Conservation (phyloP, 495 filamentous ascomycete species). For the Lasiosphaeria miniovina region DNA sequence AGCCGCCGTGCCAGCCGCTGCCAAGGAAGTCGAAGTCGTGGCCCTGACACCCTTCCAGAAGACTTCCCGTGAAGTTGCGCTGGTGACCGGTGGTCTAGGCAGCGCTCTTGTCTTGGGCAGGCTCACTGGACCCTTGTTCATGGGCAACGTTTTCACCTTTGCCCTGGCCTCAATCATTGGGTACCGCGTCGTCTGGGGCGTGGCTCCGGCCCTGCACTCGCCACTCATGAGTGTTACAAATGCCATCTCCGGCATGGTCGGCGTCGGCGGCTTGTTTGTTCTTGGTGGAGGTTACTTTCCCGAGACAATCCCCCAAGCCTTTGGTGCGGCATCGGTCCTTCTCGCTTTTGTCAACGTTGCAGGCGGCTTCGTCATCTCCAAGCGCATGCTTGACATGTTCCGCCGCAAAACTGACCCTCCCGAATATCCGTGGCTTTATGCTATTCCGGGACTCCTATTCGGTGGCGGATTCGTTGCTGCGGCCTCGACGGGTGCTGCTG, state of each 20-base stretch:
- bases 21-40: slow-evolving; percentile 55
- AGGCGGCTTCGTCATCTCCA: slow-evolving; percentile 80
- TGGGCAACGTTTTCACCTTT: slow-evolving; percentile 78
- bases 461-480: slow-evolving; percentile 73
- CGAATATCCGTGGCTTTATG: slow-evolving; percentile 82
- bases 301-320: slow-evolving; percentile 67
- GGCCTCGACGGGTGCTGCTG: slow-evolving; percentile 71
- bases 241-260: slow-evolving; percentile 84
- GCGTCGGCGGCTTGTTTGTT: slow-evolving; percentile 77
- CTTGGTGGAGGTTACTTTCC: slow-evolving; percentile 73
- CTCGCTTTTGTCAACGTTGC: slow-evolving; percentile 79
- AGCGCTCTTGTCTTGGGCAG: slow-evolving; percentile 70
- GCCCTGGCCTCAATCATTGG: slow-evolving; percentile 74
- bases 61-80: slow-evolving; percentile 63
- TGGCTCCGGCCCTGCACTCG: slow-evolving; percentile 71
- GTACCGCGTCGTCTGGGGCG: slow-evolving; percentile 79
- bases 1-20: slow-evolving; percentile 45
- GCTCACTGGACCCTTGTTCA: slow-evolving; percentile 71
- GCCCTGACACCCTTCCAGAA: slow-evolving; percentile 77
- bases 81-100: slow-evolving; percentile 70
- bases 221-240: slow-evolving; percentile 86
- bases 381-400: slow-evolving; percentile 92
- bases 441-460: slow-evolving; percentile 68
- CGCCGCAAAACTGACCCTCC: slow-evolving; percentile 74
- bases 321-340: slow-evolving; percentile 74